These are phyloP conservation scores for Hortiboletus flavorubellus DNA, from an alignment of 768 basidiomycete genomes.

Conservation along the genomic window DNA sequence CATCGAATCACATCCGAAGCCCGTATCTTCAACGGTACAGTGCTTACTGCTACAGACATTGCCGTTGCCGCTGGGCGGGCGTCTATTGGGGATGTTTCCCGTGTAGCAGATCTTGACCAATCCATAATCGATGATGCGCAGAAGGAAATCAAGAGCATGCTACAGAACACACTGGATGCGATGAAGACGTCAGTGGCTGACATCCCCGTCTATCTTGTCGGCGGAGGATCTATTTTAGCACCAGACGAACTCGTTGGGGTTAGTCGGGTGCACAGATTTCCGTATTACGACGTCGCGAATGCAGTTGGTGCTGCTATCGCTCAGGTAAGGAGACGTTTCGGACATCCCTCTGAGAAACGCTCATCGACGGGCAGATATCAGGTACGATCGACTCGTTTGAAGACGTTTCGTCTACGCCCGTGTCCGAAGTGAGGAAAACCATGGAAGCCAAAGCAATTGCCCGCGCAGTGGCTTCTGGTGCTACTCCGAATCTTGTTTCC, in stretches of 20 bases:
- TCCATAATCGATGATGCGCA: conserved; percentile 35
- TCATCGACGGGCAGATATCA: conserved; percentile 35
- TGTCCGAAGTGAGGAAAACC: conserved; percentile 30
- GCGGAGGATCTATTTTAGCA: conserved; percentile 61
- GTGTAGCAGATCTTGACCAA: conserved; percentile 20
- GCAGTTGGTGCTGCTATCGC: conserved; percentile 56
- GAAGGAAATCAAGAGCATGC: conserved; percentile 38
- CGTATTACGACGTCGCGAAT: conserved; percentile 55
- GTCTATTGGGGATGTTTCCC: conserved; percentile 30
- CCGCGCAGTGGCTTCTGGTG: conserved; percentile 44
- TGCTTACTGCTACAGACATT: conserved; percentile 61
- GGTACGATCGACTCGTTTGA: conserved; percentile 46
- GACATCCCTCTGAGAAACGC: not conserved
- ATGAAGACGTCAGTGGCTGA: conserved; percentile 65
- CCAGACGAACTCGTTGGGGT: conserved; percentile 52
- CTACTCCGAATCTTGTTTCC: conserved; percentile 39
- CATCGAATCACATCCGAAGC: conserved; percentile 49
- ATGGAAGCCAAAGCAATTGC: conserved; percentile 40
- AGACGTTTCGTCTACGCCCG: conserved; percentile 34
- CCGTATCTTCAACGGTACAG: conserved; percentile 52
- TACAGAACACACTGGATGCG: conserved; percentile 50
- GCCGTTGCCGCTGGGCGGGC: conserved; percentile 40
- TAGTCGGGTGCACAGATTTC: conserved; percentile 46
- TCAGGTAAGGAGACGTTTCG: conserved; percentile 22
- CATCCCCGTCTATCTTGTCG: conserved; percentile 58